phyloP scores from a whole-genome alignment of 352 stramenopile species.

The Phytopythium vexans region DNA sequence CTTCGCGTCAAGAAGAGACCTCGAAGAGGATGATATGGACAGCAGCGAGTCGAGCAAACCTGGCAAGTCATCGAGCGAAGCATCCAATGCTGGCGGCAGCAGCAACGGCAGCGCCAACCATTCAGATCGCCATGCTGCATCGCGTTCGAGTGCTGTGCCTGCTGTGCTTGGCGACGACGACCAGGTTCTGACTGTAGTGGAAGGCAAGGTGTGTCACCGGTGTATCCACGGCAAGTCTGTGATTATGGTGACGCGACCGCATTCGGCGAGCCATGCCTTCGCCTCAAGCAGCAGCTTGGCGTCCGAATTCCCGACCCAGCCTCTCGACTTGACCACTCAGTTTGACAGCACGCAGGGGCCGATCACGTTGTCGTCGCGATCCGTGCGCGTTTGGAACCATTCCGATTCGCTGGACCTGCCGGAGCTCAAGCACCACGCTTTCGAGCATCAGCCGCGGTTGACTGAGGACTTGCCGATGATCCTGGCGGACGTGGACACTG shows the following conservation, averaged over 20 bases:
- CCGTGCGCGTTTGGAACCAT: no score
- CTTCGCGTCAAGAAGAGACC: no score
- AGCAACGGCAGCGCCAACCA: no score
- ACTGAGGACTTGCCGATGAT: slow-evolving; percentile 30
- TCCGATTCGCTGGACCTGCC: no score
- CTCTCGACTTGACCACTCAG: slow-evolving; percentile 12
- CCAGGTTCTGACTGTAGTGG: slow-evolving; percentile 33
- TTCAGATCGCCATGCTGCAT: no score
- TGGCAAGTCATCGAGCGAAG: no score
- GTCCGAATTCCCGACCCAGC: background rate
- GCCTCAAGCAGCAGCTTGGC: background rate
- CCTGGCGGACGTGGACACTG: slow-evolving; percentile 24
- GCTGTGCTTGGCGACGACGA: slow-evolving; percentile 18
- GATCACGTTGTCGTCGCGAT: background rate
- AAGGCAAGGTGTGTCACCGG: slow-evolving; percentile 57
- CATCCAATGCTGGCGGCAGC: no score
- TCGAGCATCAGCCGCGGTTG: slow-evolving; percentile 3
- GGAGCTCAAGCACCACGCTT: slow-evolving; percentile 1
- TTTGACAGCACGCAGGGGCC: slow-evolving; percentile 1
- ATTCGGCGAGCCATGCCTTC: background rate
- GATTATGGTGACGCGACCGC: background rate
- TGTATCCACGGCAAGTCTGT: slow-evolving; percentile 38
- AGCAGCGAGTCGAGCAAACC: no score
- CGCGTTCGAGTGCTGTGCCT: slow-evolving; percentile 3
- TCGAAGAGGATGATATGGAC: no score